Percentiles rank a stretch among this genome's conserved stretches.
phyloP scores from a whole-genome alignment of 2,329 filamentous ascomycete genomes.

The Cordyceps tenuipes region DNA sequence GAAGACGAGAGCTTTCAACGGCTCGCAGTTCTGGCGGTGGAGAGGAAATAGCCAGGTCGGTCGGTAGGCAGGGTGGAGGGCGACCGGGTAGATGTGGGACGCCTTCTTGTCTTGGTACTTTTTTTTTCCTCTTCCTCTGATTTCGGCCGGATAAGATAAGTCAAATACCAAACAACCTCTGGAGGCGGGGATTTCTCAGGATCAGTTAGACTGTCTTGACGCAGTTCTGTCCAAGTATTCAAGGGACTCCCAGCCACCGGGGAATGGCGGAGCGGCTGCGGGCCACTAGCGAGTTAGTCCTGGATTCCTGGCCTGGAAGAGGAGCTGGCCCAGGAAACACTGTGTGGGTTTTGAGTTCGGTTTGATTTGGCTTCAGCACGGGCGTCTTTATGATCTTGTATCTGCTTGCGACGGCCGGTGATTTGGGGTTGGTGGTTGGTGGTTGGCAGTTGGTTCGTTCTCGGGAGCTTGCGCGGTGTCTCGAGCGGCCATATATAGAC shows the following conservation, averaged over 20 bases:
- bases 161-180: neutral
- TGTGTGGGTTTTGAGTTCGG: slow-evolving; percentile 2
- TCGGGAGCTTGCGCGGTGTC: neutral
- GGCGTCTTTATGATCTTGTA: neutral
- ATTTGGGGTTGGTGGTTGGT: neutral
- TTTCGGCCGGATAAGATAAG: neutral
- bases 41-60: neutral
- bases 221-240: slow-evolving; percentile 1
- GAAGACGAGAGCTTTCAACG: neutral
- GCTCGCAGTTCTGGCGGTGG: slow-evolving; percentile 10
- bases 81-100: slow-evolving; percentile 11
- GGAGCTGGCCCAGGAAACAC: slow-evolving; percentile 1
- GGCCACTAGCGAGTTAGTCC: slow-evolving; percentile 6
- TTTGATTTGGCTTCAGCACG: neutral
- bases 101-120: neutral
- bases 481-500: neutral
- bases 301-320: slow-evolving; percentile 4
- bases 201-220: neutral
- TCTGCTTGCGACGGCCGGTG: neutral
- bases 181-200: neutral
- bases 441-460: neutral
- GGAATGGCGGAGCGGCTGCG: neutral
- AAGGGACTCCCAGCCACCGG: slow-evolving; percentile 9
- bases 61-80: neutral
- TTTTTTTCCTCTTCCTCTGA: neutral